phyloP scores from a whole-genome alignment of 2,329 filamentous ascomycete species.

The Verticillium nubilum region DNA sequence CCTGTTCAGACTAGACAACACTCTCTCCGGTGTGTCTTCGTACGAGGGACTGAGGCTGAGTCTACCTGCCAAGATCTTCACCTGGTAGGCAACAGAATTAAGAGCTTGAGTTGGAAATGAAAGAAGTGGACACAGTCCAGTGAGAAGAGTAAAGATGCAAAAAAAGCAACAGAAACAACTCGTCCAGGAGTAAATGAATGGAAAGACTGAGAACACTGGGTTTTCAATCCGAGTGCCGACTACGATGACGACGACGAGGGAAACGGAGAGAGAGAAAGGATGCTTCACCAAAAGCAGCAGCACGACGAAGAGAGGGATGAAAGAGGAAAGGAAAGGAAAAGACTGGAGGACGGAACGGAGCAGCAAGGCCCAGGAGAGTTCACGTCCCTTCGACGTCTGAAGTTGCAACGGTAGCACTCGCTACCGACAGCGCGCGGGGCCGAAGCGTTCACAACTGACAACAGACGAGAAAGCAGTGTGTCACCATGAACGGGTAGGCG shows the following conservation, averaged over 20 bases:
- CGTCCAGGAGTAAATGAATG: slow-evolving; percentile 1
- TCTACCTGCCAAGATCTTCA: background rate
- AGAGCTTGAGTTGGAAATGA: background rate
- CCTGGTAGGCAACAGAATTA: background rate
- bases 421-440: background rate
- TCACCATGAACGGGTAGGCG: background rate
- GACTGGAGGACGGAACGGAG: background rate
- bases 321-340: background rate
- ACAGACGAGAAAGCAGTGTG: background rate
- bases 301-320: background rate
- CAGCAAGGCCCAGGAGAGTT: background rate
- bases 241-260: background rate
- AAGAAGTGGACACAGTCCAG: background rate
- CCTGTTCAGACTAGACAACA: background rate
- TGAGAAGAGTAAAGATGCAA: background rate
- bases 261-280: background rate
- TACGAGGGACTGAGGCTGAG: background rate
- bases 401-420: background rate
- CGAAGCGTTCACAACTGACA: background rate
- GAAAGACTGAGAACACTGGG: background rate
- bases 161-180: background rate
- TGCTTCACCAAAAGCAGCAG: background rate
- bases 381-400: background rate
- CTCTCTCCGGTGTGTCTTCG: background rate
- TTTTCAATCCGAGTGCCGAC: background rate